Evolutionary conservation across 129 eudicot species (phyloP).

Genomic region (Pittosporum tobira): DNA sequence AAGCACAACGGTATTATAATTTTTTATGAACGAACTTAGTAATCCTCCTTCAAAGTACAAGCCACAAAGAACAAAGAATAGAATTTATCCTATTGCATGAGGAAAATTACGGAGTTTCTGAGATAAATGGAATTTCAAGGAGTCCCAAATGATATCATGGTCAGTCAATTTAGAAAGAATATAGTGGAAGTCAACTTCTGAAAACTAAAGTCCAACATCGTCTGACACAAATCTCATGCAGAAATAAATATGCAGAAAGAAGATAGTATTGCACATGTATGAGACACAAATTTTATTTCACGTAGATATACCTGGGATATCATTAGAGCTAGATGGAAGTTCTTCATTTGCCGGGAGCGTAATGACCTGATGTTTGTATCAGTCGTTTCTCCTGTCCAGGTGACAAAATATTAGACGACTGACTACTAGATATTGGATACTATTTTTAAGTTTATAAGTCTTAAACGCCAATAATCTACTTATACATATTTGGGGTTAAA

Average conservation of each 20-base stretch:
- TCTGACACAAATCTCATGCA: no score
- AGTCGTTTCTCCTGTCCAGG: constrained; percentile 66
- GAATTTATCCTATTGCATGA: no score
- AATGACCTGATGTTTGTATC: constrained; percentile 51
- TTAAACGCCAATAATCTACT: no score
- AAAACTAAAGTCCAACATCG: neutral
- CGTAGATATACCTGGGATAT: constrained; percentile 61
- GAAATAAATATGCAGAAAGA: neutral
- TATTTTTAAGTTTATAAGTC: no score
- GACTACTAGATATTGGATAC: neutral
- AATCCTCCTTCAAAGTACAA: no score
- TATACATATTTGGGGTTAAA: constrained; percentile 2
- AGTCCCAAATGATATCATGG: no score
- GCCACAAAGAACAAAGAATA: no score
- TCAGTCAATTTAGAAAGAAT: no score
- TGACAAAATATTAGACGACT: constrained; percentile 4
- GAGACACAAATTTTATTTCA: neutral
- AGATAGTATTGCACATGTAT: neutral
- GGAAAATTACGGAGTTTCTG: no score
- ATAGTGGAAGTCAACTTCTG: neutral
- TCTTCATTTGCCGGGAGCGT: constrained; percentile 87
- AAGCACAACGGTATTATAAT: no score
- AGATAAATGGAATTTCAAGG: no score
- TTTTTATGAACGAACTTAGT: no score
- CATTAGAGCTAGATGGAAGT: constrained; percentile 87